Evolutionary conservation across 805 yeast species (phyloP), one percentile per base, ranked within the genome.

Genomic region (Wickerhamomyces pijperi): DNA sequence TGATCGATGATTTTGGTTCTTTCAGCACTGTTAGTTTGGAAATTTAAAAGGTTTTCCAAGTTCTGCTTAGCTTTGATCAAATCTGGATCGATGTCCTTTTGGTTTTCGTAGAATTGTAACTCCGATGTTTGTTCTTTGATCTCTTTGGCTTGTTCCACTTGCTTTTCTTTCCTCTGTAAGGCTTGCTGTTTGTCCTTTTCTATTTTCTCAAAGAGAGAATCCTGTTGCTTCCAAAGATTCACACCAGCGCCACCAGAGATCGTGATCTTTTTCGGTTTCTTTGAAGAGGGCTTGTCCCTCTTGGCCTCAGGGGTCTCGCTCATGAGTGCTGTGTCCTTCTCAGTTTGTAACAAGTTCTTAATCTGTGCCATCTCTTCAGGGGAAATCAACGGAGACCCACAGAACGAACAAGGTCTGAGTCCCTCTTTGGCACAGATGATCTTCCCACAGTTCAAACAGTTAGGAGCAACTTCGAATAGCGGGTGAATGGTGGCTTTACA

Each of bases 401-500:
- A 92, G 45, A 61, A 82, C 2, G 92, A 71, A 53, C 99, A 92
- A 3, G 92, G 92, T 43, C 88, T 92, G 19, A 85, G 63, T 0
- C 97, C 97, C 54, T 92, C 97, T 48, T 78, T 79, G 4, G 72
- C 69, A 63, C 99, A 92, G 3, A 92, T 84, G 33, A 92, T 84
- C 57, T 87, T 84, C 11, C 99, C 99, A 57, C 99, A 92, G 43
- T 82, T 78, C 32, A 92, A 60, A 51, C 99, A 92, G 55, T 92
- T 92, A 1, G 98, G 97, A 2, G 94, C 92, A 46, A 82, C 71
- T 41, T 84, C 94, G 45, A 86, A 82, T 23, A 92, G 61, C 3
- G 96, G 95, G 54, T 92, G 98, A 43, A 82, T 65, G 0, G 82
- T 73, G 1, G 90, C 97, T 76, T 80, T 83, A 53, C 97, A 88